Evolutionary conservation across 148 eudicot genomes (phyloP), one percentile per base, ranked within the genome.

Genomic region (Rhododendron ferrugineum): DNA sequence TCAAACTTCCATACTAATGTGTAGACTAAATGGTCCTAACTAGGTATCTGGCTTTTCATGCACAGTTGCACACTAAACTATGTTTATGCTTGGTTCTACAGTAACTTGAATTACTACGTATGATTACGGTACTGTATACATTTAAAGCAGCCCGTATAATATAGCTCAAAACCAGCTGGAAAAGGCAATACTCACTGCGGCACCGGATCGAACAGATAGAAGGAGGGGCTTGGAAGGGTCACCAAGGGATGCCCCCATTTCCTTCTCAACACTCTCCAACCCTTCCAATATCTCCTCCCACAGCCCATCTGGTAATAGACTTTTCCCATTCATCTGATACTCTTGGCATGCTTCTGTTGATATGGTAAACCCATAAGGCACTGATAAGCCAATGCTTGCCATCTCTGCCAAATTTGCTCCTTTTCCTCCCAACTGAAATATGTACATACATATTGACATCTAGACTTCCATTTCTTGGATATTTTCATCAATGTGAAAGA

Each of bases 401-500:
- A 97, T 97, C 87, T 97, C 99, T 44, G 99, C 99, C 76, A 97
- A 94, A 84, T 97, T 97, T 78, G 99, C 99, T 82, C 99, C 99
- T 90, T 97, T 97, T 10, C 99, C 99, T 86, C 99, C 99, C 92
- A 97, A 90, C 99, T 95, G 89, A 83, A 78, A 81, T 7, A 81
- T 52, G 28, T 56, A 89, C 13, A 64, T 16, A 73, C 60, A 77
- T 64, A 34, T 9, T 72, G 42, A 88, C 34, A 18, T 34, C 34
- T 23, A 68, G 34, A 77, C 16, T 26, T 66, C 2, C 34, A 26
- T 28, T 30, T 68, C 15, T 68, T 64, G 70, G 30, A 64, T 64
- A 60, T 9, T 23, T 64, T n/a, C 4, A 64, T 64, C 70, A 64
- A 64, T 40, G 5, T 64, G 13, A 64, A 64, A 23, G 30, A 64